Evolutionary conservation across 805 yeast species (phyloP).

Genomic region (Monosporozyma servazzii): DNA sequence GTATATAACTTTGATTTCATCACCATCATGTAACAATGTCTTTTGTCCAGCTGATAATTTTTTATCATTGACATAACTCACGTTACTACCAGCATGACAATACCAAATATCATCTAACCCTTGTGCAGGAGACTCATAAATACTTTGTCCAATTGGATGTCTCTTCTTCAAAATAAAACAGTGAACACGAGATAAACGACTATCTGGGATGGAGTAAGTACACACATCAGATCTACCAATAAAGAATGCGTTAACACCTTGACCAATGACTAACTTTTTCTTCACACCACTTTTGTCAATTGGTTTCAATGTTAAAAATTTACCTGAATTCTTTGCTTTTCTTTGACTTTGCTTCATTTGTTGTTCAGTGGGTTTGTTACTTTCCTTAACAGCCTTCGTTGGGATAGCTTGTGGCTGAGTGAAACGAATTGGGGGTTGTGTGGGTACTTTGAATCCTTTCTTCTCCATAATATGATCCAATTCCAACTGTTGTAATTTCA

Average conservation of each 20-base stretch:
- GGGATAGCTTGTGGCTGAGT: slow-evolving; percentile 17
- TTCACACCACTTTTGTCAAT: slow-evolving; percentile 37
- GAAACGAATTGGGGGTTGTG: slow-evolving; percentile 19
- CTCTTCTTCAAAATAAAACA: slow-evolving; percentile 58
- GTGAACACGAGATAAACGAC: slow-evolving; percentile 75
- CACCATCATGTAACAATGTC: slow-evolving; percentile 53
- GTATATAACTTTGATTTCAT: slow-evolving; percentile 53
- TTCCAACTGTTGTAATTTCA: slow-evolving; percentile 8
- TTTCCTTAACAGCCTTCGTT: slow-evolving; percentile 2
- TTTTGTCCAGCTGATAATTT: slow-evolving; percentile 56
- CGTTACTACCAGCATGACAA: slow-evolving; percentile 70
- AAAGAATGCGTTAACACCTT: slow-evolving; percentile 55
- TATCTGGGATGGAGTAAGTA: slow-evolving; percentile 57
- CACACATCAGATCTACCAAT: slow-evolving; percentile 66
- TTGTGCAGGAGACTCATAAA: slow-evolving; percentile 64
- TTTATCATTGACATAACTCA: slow-evolving; percentile 58
- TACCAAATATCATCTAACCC: slow-evolving; percentile 72
- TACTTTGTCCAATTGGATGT: slow-evolving; percentile 48
- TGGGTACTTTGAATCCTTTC: slow-evolving; percentile 26
- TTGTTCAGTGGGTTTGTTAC: neutral
- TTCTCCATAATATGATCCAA: slow-evolving; percentile 8
- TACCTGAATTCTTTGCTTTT: slow-evolving; percentile 32
- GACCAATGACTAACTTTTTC: slow-evolving; percentile 49
- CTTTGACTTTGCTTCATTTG: neutral
- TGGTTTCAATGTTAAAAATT: slow-evolving; percentile 54